Base-by-base conservation (phyloP, 345 rosid species). In the Murraya paniculata region DNA sequence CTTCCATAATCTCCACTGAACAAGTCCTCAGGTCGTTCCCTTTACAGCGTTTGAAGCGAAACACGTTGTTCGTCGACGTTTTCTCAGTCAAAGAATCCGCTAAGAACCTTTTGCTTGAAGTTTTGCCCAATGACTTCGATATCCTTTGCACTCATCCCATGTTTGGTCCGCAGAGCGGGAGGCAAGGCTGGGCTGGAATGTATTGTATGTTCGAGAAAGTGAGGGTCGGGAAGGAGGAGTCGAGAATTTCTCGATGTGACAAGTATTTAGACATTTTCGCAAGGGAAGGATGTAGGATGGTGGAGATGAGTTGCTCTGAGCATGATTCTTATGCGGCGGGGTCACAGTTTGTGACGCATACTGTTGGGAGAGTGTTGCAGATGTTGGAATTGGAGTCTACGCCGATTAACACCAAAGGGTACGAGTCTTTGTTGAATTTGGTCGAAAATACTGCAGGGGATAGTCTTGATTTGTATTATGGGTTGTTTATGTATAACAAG, bases 381-480 rank as follows among this genome's bases (percentile, higher is more conserved):
- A 87, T 35, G 88, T 60, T 90, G 83, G 65, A 73, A 18, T 57
- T 90, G 82, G 87, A 88, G 71, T 84, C 90, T 9, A 88, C 91
- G 25, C 91, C 93, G 4, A 87, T 90, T 75, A 88, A 82, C 41
- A 86, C 90, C 0, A 90, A 81, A 78, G 91, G 91, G 56, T 87
- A 87, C 14, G 91, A 87, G 75, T 78, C 84, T 71, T 53, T 90
- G 83, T 76, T 90, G 72, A 81, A 82, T 64, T 80, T 90, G 80
- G 91, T 88, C 11, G 88, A 83, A 78, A 87, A 84, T 60, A 87
- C 90, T 4, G 74, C 82, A 4, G 81, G 83, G 39, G 97, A 94
- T 85, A 92, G 97, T 73, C 92, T 92, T 53, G 95, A 94, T 87
- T 75, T 92, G 86, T 92, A 87, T 75, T 92, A 90, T 68, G 98